Conservation (phyloP, 257 asterid genomes). For the Solanum lycopersicoides region DNA sequence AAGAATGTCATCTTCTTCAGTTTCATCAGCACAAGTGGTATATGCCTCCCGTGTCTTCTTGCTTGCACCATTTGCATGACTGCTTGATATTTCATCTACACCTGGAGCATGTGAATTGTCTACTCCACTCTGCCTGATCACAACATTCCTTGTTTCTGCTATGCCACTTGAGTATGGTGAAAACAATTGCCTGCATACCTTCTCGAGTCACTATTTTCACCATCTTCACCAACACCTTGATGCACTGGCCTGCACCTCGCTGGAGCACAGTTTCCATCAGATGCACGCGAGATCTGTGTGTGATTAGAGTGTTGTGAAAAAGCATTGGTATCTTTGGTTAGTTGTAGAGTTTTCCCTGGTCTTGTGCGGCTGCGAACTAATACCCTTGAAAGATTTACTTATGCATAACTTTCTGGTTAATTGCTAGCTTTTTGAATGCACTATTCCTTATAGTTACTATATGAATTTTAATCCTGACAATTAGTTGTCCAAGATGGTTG, state of each 20-base stretch:
- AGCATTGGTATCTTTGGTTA: constrained; percentile 24
- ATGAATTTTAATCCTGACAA: too few relatives aligned
- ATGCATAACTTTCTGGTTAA: too few relatives aligned
- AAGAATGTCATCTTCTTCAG: constrained; percentile 68
- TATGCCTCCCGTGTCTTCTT: constrained; percentile 12
- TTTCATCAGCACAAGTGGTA: constrained; percentile 16
- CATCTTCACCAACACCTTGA: constrained; percentile 20
- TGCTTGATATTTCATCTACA: constrained; percentile 14
- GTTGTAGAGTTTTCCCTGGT: constrained; percentile 72
- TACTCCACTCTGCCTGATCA: constrained; percentile 16
- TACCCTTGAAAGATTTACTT: too few relatives aligned
- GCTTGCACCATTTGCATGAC: constrained; percentile 18
- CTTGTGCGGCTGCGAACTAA: background rate
- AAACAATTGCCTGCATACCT: constrained; percentile 18
- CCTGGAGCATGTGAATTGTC: constrained; percentile 22
- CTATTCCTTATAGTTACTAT: too few relatives aligned
- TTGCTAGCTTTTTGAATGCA: too few relatives aligned
- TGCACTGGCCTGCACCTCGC: constrained; percentile 16
- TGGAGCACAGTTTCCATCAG: constrained; percentile 21
- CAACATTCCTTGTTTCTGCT: constrained; percentile 25
- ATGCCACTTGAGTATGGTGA: constrained; percentile 18
- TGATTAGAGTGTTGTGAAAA: constrained; percentile 29
- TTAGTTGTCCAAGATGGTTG: too few relatives aligned
- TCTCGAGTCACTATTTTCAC: constrained; percentile 17
- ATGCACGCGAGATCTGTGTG: constrained; percentile 21